Evolutionary conservation across 129 eudicot species (phyloP), one percentile per base, ranked within the genome.

Genomic region (Scalesia atractyloides): DNA sequence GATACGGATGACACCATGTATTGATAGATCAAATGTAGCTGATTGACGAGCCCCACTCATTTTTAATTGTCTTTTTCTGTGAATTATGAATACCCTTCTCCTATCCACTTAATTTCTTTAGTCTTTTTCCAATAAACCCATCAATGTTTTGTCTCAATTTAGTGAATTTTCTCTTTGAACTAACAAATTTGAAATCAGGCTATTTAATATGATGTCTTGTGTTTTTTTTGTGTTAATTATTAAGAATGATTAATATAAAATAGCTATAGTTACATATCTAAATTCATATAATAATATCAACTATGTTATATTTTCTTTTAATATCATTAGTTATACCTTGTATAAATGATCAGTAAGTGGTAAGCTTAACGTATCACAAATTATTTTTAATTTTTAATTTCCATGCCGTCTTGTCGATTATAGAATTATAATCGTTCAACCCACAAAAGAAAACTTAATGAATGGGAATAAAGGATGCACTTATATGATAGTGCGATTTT

Each of bases 71-170:
- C 11, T 33, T 19, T 67, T 30, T 74, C 58, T 67, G 59, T 76
- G 80, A 76, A 76, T 57, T 67, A 67, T 57, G 80, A n/a, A n/a
- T n/a, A 76, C 80, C 74, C 18, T 49, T 46, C 74, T 76, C 80
- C 80, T 56, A 67, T 76, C 74, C 80, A 76, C 68, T 30, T 30
- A 4, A 30, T 30, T 30, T 2, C 34, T 76, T 30, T 16, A 76
- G 44, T 44, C 3, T 54, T 41, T 41, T n/a, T 75, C 44, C 66
- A 19, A 53, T 75, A 54, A 65, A 57, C 34, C 71, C 61, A 66
- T 67, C 73, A 67, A 46, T 67, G 13, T 67, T 76, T 67, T 24
- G 68, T 56, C 68, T 57, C 13, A 46, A 30, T 58, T 76, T 76
- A 24, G 73, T 56, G 57, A 43, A 5, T 54, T 75, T 66, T 47